Base-by-base conservation (phyloP, 441 rosid species). In the Erodium texanum region DNA sequence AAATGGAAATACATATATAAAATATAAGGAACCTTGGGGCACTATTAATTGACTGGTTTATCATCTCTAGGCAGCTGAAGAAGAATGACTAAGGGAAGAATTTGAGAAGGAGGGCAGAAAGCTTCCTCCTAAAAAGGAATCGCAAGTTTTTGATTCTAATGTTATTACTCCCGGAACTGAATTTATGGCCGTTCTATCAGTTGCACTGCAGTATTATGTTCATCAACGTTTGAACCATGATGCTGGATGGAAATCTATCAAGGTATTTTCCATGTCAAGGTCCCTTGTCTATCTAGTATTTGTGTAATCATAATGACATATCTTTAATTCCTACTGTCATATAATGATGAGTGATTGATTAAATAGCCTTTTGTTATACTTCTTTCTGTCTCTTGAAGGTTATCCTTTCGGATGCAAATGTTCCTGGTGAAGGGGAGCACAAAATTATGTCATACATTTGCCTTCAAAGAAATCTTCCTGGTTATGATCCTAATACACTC, bases 351-450 rank as follows among this genome's bases (percentile, higher is more conserved):
- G 12, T 1, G 15, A 22, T 58, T 14, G 27, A 10, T 58, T 58
- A 22, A 71, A 68, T 69, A 63, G 58, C 69, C 29, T 70, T 68
- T 74, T 24, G 72, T 79, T 70, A 45, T 72, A 36, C 34, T 68
- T 72, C 73, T 67, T n/a, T n/a, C n/a, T 36, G 23, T 75, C 27
- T 77, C 71, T 68, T 76, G 78, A 73, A 94, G 99, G 98, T 94
- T 72, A 86, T 94, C 69, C 97, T 94, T 64, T 94, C 98, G 48
- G 98, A 94, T 80, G 98, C 98, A 70, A 94, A 94, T 83, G 96
- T 89, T 79, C 99, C 99, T 52, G 97, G 99, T 74, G 99, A 94
- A 84, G 99, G 99, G 78, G 99, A 94, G 80, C 99, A 94, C 80
- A 92, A 94, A 79, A 78, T 92, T 70, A 88, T 94, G 90, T 92